Conservation (phyloP, 129 eudicot species). For the Glebionis coronaria region DNA sequence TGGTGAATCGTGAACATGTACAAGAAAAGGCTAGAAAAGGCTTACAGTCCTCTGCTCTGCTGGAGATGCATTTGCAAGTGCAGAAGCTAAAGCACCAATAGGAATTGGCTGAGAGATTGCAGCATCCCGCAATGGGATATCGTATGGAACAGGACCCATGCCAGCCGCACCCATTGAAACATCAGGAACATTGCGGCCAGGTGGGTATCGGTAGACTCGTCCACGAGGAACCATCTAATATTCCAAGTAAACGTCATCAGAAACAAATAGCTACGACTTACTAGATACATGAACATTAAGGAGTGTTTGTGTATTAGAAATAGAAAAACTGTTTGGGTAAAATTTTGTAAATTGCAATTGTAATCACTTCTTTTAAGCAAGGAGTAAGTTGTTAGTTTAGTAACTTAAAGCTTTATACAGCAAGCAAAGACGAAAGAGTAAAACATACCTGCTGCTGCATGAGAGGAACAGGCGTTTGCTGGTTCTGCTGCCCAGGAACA, state of each 20-base stretch:
- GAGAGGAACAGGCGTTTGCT: constrained; percentile 56
- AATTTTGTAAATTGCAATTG: too few species aligned
- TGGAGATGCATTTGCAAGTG: constrained; percentile 82
- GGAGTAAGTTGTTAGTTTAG: too few species aligned
- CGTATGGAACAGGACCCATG: constrained; percentile 64
- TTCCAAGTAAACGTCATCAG: background rate
- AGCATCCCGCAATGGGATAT: constrained; percentile 60
- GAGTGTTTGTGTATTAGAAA: too few species aligned
- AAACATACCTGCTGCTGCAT: constrained; percentile 81
- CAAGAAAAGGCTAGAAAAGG: background rate
- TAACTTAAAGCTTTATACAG: background rate
- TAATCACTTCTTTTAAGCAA: too few species aligned
- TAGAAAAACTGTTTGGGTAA: too few species aligned
- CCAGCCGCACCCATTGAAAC: constrained; percentile 42
- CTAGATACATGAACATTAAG: too few species aligned
- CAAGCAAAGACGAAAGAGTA: background rate
- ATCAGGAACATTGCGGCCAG: constrained; percentile 69
- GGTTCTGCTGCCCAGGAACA: constrained; percentile 54
- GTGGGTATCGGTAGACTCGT: constrained; percentile 63
- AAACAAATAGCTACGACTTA: too few species aligned
- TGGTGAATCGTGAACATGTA: background rate
- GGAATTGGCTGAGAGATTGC: constrained; percentile 69
- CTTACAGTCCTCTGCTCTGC: constrained; percentile 74
- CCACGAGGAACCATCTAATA: constrained; percentile 85
- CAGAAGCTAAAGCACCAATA: constrained; percentile 78